Base-by-base conservation (phyloP, 768 basidiomycete species). In the Russula earlei region DNA sequence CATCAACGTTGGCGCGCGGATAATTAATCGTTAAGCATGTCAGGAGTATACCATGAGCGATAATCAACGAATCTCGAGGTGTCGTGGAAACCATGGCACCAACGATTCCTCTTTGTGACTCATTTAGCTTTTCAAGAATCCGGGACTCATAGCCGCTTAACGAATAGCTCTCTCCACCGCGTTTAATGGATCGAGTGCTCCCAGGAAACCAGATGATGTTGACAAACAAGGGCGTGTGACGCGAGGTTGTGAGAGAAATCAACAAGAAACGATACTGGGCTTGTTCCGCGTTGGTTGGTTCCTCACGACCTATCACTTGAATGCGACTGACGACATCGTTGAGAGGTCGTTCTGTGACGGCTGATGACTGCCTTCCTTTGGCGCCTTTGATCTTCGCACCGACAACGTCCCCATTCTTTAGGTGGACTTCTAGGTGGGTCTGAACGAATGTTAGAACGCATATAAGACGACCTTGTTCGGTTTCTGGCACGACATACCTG, bases 271-370 rank as follows among this genome's bases (percentile, higher is more conserved):
- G 27, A 42, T 59, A 54, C 42, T 49, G 53, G 15, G 53, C 38
- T 33, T 33, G 40, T 14, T 55, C 48, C 12, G 52, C 42, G 24
- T 27, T 25, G 24, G 58, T 55, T 40, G 27, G 29, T 49, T 55
- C 58, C 49, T 55, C 58, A 11, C 52, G 40, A 14, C 58, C 58
- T 20, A 59, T 24, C 12, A 59, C 52, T n/a, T 40, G 42, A 6
- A 59, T 59, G 8, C 37, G 33, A 46, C 8, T 29, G 40, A 55
- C 24, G 17, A 20, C 33, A 1, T 20, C 52, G 9, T 17, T 15
- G 45, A 55, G 29, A 12, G 24, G 8, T 44, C 4, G 22, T 17
- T 4, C 9, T 36, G 53, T 7, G 4, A 22, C 7, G 15, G 52
- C 52, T 24, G 31, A 49, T n/a, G 58, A 55, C 12, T 8, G 24